A percentile compares a stretch with the other conserved stretches of the same genome.
Conservation (phyloP, 2,329 filamentous ascomycete species). For the Aurifilum marmelostoma region DNA sequence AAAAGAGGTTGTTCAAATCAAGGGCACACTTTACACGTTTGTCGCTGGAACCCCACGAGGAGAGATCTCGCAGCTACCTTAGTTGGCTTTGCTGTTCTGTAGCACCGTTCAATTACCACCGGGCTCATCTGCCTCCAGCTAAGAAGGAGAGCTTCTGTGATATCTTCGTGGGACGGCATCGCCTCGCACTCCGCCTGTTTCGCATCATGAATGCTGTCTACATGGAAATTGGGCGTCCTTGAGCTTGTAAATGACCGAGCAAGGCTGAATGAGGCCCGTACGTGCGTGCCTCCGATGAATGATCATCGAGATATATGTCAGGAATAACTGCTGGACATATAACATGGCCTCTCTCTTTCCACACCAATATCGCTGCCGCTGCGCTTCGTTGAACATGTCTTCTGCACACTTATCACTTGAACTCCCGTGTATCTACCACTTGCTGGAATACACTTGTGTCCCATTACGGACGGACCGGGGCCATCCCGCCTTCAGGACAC, state of each 20-base stretch:
- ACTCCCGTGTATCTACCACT: background rate
- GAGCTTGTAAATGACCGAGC: background rate
- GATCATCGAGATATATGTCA: background rate
- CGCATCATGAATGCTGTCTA: too few species aligned
- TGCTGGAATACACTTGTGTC: background rate
- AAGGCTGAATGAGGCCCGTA: background rate
- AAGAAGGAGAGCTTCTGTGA: too few species aligned
- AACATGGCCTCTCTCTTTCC: too few species aligned
- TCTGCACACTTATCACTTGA: background rate
- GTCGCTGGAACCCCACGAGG: background rate
- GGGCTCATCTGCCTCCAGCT: too few species aligned
- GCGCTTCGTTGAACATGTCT: background rate
- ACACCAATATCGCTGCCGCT: background rate
- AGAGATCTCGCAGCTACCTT: background rate
- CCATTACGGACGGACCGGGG: background rate
- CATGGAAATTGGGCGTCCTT: too few species aligned
- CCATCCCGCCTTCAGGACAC: background rate
- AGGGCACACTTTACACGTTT: too few species aligned
- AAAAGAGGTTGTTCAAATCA: too few species aligned
- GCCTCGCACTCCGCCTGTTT: too few species aligned
- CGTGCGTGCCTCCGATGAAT: background rate
- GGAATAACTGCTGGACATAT: too few species aligned
- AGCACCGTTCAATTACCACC: too few species aligned
- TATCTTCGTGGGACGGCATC: too few species aligned
- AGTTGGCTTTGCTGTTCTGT: too few species aligned